Evolutionary conservation across 2,329 filamentous ascomycete species (phyloP).

Genomic region (Arthrocladium fulminans): DNA sequence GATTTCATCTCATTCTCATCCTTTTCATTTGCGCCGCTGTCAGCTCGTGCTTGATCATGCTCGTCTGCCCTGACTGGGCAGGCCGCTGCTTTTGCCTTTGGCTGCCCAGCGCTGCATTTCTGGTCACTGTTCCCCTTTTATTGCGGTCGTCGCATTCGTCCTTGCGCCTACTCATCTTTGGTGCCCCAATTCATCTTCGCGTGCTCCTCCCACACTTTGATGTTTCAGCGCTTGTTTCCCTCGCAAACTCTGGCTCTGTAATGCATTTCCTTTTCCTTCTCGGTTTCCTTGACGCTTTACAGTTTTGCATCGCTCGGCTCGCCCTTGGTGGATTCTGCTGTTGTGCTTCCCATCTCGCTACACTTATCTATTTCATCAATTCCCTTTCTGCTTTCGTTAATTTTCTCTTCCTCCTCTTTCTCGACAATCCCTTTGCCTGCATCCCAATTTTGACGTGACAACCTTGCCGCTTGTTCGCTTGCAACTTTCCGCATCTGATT

Average conservation of each 20-base stretch:
- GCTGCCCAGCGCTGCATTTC: background rate
- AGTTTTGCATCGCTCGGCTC: conserved; percentile 7
- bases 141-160: background rate
- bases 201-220: conserved; percentile 8
- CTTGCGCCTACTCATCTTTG: background rate
- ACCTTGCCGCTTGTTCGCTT: background rate
- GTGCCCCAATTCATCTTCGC: conserved; percentile 10
- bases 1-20: background rate
- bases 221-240: conserved; percentile 8
- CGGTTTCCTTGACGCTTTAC: conserved; percentile 2
- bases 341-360: conserved; percentile 3
- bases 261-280: conserved; percentile 9
- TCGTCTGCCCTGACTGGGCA: background rate
- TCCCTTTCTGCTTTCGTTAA: background rate
- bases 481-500: background rate
- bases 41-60: background rate
- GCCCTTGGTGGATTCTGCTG: conserved; percentile 6
- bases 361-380: conserved; percentile 7
- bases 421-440: background rate
- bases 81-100: background rate
- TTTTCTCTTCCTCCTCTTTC: conserved; percentile 4
- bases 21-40: background rate
- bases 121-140: background rate
- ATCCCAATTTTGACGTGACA: conserved; percentile 5
- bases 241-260: background rate